Percentiles rank a stretch among this genome's conserved stretches.
These are phyloP conservation scores for Aspergillus baeticus DNA, from an alignment of 495 filamentous ascomycete species.

Conservation along the genomic window DNA sequence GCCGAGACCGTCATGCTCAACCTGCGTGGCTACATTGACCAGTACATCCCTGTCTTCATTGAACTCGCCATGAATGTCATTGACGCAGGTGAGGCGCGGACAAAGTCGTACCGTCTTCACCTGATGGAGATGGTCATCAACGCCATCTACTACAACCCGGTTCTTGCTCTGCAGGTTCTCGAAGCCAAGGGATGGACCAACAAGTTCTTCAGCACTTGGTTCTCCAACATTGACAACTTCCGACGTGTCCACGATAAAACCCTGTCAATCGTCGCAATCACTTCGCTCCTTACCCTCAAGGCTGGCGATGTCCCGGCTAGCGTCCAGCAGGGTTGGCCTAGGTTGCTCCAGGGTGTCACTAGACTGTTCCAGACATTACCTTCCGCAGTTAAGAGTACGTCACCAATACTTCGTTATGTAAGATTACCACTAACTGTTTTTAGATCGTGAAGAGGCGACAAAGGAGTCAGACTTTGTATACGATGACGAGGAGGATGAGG, in stretches of 20 bases:
- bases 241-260: slow-evolving; percentile 97
- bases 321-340: slow-evolving; percentile 95
- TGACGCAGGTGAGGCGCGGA: slow-evolving; percentile 64
- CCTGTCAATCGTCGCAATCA: slow-evolving; percentile 90
- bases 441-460: slow-evolving; percentile 87
- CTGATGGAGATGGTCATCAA: slow-evolving; percentile 99
- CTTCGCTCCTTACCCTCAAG: slow-evolving; percentile 72
- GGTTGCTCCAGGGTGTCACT: slow-evolving; percentile 86
- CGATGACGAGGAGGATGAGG: slow-evolving; percentile 72
- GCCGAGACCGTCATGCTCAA: slow-evolving; percentile 96
- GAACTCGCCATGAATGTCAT: slow-evolving; percentile 84
- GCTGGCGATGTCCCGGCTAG: slow-evolving; percentile 78
- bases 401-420: neutral
- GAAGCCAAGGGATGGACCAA: slow-evolving; percentile 97
- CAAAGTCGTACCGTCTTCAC: slow-evolving; percentile 88
- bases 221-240: slow-evolving; percentile 92
- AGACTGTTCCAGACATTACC: slow-evolving; percentile 89
- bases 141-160: slow-evolving; percentile 93
- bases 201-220: slow-evolving; percentile 98
- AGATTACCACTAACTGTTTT: slow-evolving; percentile 18
- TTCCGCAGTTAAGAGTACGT: slow-evolving; percentile 76
- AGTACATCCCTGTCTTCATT: slow-evolving; percentile 82
- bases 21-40: slow-evolving; percentile 85
- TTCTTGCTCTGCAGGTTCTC: slow-evolving; percentile 75
- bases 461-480: slow-evolving; percentile 82